Conservation (phyloP, 768 basidiomycete genomes). For the Butyriboletus loyo region DNA sequence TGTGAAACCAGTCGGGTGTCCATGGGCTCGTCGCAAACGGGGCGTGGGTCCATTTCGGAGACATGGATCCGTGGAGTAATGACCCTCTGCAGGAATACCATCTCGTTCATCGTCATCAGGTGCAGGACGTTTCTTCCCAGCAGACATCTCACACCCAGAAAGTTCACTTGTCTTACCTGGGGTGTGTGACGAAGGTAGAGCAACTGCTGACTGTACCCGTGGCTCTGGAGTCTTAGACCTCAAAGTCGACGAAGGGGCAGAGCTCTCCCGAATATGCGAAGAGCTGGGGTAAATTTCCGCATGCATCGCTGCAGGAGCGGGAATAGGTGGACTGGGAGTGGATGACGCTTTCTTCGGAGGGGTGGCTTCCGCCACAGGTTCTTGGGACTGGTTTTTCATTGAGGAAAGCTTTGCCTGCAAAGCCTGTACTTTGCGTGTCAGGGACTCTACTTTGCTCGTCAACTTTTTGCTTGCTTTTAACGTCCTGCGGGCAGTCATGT, state of each 20-base stretch:
- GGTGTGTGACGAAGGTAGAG: slow-evolving; percentile 41
- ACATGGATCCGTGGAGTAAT: slow-evolving; percentile 41
- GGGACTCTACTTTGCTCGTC: slow-evolving; percentile 60
- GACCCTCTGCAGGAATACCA: slow-evolving; percentile 65
- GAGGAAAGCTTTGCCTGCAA: slow-evolving; percentile 65
- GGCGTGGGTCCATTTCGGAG: slow-evolving; percentile 47
- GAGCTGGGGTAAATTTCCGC: slow-evolving; percentile 1
- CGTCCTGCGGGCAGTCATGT: slow-evolving; percentile 43
- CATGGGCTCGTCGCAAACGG: slow-evolving; percentile 56
- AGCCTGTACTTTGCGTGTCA: slow-evolving; percentile 70
- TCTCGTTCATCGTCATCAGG: slow-evolving; percentile 73
- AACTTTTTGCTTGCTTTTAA: slow-evolving; percentile 81
- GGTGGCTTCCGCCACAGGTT: slow-evolving; percentile 6
- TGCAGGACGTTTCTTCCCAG: slow-evolving; percentile 68
- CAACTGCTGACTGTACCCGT: slow-evolving; percentile 11
- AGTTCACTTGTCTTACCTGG: slow-evolving; percentile 40
- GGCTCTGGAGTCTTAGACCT: slow-evolving; percentile 56
- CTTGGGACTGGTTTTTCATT: slow-evolving; percentile 41
- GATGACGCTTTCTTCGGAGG: slow-evolving; percentile 6
- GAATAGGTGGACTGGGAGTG: slow-evolving; percentile 13
- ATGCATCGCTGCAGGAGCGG: slow-evolving; percentile 5
- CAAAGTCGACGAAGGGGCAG: slow-evolving; percentile 42
- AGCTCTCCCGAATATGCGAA: slow-evolving; percentile 29
- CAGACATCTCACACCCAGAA: slow-evolving; percentile 36
- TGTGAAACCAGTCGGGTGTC: slow-evolving; percentile 66